Base-by-base conservation (phyloP, 2,329 filamentous ascomycete species). In the Cladosporium velox region DNA sequence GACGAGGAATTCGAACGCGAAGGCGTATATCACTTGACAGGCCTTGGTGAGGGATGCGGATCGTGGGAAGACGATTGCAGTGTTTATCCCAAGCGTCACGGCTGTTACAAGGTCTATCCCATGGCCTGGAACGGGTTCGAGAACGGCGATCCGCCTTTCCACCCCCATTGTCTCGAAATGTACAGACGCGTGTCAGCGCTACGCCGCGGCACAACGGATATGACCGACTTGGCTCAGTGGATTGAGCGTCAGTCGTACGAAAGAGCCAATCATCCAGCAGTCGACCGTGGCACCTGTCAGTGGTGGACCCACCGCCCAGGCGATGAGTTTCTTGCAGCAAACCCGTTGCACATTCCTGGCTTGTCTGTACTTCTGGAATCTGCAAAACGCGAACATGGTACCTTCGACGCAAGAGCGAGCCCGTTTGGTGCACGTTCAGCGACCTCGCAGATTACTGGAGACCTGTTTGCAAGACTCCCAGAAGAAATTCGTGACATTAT, bases 151-250 rank as follows among this genome's bases (percentile, higher is more conserved):
- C 59, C 65, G 49, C 65, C 69, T 18, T 70, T 70, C 26, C 69
- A 70, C 62, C 69, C 69, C 3, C 51, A 41, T 15, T 70, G 69
- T 24, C 18, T 70, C 10, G 69, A 70, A 15, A 51, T 67, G 6
- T 70, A 62, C 61, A 64, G 63, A 11, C 63, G 66, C 0, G 67
- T 58, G 3, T 68, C 66, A 4, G 6, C 5, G 1, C 7, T 54
- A 12, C 59, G 34, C 3, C 59, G 12, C 6, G 63, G 63, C 2
- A 21, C 21, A 5, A 34, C 66, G 1, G 63, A 68, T 18, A 44
- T 69, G 34, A 26, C 26, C 2, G 63, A 60, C 1, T 55, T 69
- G 3, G 35, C 61, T 3, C 34, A 63, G 8, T 70, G 67, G 67
- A 54, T 54, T 24, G 24, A 52, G 24, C 24, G 24, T 26, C 12